phyloP scores from a whole-genome alignment of 169 alveolate species.

The Plasmodium adleri region DNA sequence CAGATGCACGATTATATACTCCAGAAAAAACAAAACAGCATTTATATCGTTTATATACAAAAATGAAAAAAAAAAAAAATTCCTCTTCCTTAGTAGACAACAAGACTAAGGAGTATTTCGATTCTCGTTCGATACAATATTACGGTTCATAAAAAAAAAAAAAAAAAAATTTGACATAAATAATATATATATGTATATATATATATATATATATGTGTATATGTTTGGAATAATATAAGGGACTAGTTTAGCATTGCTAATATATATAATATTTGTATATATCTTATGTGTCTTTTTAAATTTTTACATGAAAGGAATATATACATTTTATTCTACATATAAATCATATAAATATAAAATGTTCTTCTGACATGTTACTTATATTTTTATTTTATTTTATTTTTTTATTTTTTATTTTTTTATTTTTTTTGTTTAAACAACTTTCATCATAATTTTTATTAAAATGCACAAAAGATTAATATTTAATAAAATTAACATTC shows the following conservation, averaged over 20 bases:
- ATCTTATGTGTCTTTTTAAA: no score
- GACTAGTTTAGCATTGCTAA: no score
- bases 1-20: slow-evolving; percentile 89
- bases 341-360: no score
- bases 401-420: slow-evolving; percentile 8
- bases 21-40: slow-evolving; percentile 80
- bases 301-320: no score
- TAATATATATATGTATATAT: no score
- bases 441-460: background rate
- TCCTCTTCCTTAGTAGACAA: slow-evolving; percentile 6
- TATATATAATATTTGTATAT: no score
- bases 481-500: slow-evolving; percentile 8
- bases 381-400: background rate
- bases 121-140: slow-evolving; percentile 40
- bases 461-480: slow-evolving; percentile 15
- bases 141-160: slow-evolving; percentile 29
- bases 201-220: no score
- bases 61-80: slow-evolving; percentile 71
- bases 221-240: no score
- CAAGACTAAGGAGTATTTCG: slow-evolving; percentile 12
- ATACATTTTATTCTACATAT: no score
- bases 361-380: no score
- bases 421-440: slow-evolving; percentile 7
- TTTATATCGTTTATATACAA: slow-evolving; percentile 79
- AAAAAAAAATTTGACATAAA: background rate